Base-by-base conservation (phyloP, 2,329 filamentous ascomycete species). In the Annulohypoxylon truncatum region DNA sequence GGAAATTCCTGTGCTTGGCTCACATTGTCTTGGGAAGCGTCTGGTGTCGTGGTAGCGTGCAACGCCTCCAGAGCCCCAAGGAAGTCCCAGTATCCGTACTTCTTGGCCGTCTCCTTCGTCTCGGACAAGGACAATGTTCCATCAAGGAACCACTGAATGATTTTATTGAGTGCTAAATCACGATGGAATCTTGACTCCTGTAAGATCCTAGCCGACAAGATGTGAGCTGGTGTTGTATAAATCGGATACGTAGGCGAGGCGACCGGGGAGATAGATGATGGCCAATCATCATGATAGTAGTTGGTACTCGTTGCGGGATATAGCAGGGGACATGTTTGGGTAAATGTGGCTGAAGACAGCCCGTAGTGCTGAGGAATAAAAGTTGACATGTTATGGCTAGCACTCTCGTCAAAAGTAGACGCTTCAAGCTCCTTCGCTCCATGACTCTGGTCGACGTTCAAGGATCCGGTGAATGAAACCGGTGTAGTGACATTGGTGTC, bases 21-120 rank as follows among this genome's bases (percentile, higher is more conserved):
- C 18, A 20, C 9, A 22, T 12, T 22, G 20, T 6, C n/a, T 1
- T 28, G 9, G 20, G 10, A 15, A 15, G 15, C 9, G 4, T 50
- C 29, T 26, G 29, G 33, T 7, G 20, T 20, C 28, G 9, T 15
- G n/a, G 24, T 22, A 42, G 18, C 26, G 5, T 31, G 8, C 10
- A 26, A 15, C 15, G 42, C 35, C 3, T 46, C 22, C 9, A 57
- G 38, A 15, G 42, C 57, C 24, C 42, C 10, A n/a, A 65, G 38
- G 9, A 65, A 48, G 22, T 53, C 46, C 38, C 28, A 47, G 42
- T 57, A 31, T 31, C 53, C 46, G 6, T 38, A 42, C 10, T 28
- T 24, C n/a, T 33, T 22, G n/a, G 46, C 52, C 12, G 33, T 22
- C 3, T 33, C 38, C 40, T 33, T 53, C 3, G 57, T 58, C 33